Evolutionary conservation across 1,284 basidiomycete genomes (phyloP), one percentile per base, ranked within the genome.

Genomic region (Trichosporon sp.): DNA sequence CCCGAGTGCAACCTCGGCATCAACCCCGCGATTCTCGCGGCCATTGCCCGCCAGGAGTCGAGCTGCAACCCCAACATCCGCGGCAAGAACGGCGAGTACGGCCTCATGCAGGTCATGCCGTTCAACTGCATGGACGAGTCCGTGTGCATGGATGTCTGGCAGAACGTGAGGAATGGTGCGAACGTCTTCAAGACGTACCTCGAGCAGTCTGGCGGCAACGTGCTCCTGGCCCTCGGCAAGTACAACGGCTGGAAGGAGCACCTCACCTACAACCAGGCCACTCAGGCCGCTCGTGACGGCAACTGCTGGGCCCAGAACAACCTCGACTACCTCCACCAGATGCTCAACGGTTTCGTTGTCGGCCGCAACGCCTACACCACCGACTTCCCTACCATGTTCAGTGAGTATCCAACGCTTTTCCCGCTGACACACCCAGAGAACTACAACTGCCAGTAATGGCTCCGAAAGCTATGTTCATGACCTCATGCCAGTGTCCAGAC

Each of bases 21-120:
- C 56, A 60, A 60, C 29, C 79, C 91, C 2, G 91, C 93, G 77
- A 83, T 95, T 74, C 81, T 95, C 58, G 92, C 93, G 3, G 87
- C 92, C 0, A 91, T 95, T 73, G 92, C 92, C 38, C 90, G 95
- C 89, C 89, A 91, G 80, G 90, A 91, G 81, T 89, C 88, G 53
- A 84, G 86, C 62, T 95, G 93, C 85, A 88, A 90, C 73, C 86
- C 89, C 1, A 69, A 83, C n/a, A 87, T 86, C 5, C 85, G 88
- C 60, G 93, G 93, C 68, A 90, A 89, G 27, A 91, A 85, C 11
- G 91, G 92, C 66, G 93, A 94, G 79, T 88, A 91, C 75, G 93
- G 92, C 56, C 72, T 87, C 67, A 94, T 95, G 92, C 92, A 95
- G 82, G 86, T 94, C 75, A 91, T 90, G 15, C 79, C 84, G 62